phyloP scores from a whole-genome alignment of 306 rosid species.

The Pyrus betulifolia region DNA sequence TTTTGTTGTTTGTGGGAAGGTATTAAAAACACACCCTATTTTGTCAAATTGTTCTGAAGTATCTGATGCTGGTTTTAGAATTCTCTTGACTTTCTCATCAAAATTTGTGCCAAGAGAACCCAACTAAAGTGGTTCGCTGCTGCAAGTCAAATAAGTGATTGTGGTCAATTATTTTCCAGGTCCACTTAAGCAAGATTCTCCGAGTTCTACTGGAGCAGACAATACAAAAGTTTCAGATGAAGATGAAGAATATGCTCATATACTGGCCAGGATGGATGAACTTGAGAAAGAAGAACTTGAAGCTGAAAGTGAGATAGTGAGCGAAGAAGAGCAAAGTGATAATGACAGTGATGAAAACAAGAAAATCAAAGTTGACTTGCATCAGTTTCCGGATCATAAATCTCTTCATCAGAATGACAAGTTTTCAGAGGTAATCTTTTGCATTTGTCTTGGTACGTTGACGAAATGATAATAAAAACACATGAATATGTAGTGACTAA shows the following conservation, averaged over 20 bases:
- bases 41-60: too few relatives aligned
- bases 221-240: conserved; percentile 18
- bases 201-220: conserved; percentile 21
- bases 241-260: conserved; percentile 48
- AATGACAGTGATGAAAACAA: conserved; percentile 30
- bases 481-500: conserved; percentile 1
- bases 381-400: conserved; percentile 25
- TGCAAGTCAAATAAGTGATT: neutral
- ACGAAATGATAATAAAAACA: conserved; percentile 7
- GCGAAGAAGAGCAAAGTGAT: conserved; percentile 30
- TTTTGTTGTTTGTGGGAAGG: neutral
- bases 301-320: conserved; percentile 33
- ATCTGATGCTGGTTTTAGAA: too few relatives aligned
- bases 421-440: conserved; percentile 37
- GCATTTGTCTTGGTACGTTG: conserved; percentile 22
- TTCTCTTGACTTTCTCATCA: too few relatives aligned
- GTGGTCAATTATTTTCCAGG: conserved; percentile 28
- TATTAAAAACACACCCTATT: too few relatives aligned
- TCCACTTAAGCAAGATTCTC: conserved; percentile 24
- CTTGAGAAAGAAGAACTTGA: conserved; percentile 80
- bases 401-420: conserved; percentile 23
- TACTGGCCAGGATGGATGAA: conserved; percentile 55
- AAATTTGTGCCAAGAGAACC: too few relatives aligned
- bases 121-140: too few relatives aligned
- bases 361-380: conserved; percentile 27